phyloP scores from a whole-genome alignment of 345 rosid species.

The Microthlaspi erraticum region DNA sequence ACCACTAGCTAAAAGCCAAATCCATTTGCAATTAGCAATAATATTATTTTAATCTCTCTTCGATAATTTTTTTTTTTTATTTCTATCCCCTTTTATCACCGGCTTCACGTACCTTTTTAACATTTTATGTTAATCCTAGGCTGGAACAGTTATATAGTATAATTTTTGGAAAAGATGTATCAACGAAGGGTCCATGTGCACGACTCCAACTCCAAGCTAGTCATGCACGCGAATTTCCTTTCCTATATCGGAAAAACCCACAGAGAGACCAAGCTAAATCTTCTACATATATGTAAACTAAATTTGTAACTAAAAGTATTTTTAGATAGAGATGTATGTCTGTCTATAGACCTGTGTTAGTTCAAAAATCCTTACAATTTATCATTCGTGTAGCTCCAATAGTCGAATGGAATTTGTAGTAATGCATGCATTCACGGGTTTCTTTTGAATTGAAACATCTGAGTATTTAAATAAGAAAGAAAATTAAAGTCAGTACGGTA shows the following conservation, averaged over 20 bases:
- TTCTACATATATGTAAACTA: not conserved
- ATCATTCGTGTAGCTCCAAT: not conserved
- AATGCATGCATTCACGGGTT: slow-evolving; percentile 26
- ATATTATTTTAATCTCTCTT: not conserved
- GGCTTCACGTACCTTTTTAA: not conserved
- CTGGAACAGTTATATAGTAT: slow-evolving; percentile 3
- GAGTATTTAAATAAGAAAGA: not conserved
- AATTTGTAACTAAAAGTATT: not conserved
- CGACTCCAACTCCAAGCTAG: slow-evolving; percentile 17
- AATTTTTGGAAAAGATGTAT: not conserved
- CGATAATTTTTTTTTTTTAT: not conserved
- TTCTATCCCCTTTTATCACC: not conserved
- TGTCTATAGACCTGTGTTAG: not conserved
- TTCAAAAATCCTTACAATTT: not conserved
- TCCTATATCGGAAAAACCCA: not conserved
- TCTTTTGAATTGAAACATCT: slow-evolving; percentile 19
- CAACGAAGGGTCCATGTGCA: slow-evolving; percentile 1
- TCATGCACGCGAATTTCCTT: slow-evolving; percentile 5
- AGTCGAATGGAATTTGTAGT: slow-evolving; percentile 13
- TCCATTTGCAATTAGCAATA: not conserved
- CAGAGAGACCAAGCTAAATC: not conserved
- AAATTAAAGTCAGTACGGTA: slow-evolving; percentile 16
- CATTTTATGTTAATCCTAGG: not conserved
- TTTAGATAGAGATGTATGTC: not conserved
- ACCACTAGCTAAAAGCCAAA: slow-evolving; percentile 25